These are phyloP conservation scores for Oropetium thomaeum DNA, from an alignment of 176 grass and related monocot species.

Conservation along the genomic window DNA sequence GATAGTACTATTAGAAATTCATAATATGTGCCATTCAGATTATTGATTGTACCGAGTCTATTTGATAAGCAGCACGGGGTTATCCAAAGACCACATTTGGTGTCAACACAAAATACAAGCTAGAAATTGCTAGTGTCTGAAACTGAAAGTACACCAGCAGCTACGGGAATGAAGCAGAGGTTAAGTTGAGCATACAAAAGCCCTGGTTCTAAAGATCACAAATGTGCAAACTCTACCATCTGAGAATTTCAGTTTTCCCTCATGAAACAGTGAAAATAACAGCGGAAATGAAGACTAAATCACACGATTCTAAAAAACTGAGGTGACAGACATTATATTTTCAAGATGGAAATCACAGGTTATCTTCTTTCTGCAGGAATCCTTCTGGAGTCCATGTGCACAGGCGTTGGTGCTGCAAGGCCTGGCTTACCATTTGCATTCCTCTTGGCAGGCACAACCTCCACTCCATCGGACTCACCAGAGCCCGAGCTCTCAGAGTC, in stretches of 20 bases:
- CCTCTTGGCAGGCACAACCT: background rate
- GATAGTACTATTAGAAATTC: background rate
- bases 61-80: background rate
- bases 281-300: conserved; percentile 3
- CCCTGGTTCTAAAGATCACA: conserved; percentile 18
- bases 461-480: conserved; percentile 21
- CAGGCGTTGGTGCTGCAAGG: conserved; percentile 52
- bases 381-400: conserved; percentile 69
- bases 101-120: conserved; percentile 3
- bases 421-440: conserved; percentile 28
- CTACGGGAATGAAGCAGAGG: background rate
- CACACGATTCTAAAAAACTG: conserved; percentile 5
- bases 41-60: background rate
- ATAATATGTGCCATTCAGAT: background rate
- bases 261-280: conserved; percentile 18
- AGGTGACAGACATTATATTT: background rate
- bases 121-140: background rate
- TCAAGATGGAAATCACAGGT: background rate
- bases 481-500: conserved; percentile 42
- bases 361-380: conserved; percentile 25
- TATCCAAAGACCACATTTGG: conserved; percentile 7
- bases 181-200: conserved; percentile 6
- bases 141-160: conserved; percentile 21
- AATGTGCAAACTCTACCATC: conserved; percentile 7
- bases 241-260: background rate